Evolutionary conservation across 176 grass and related monocot genomes (phyloP), one percentile per base, ranked within the genome.

Genomic region (Leersia perrieri): DNA sequence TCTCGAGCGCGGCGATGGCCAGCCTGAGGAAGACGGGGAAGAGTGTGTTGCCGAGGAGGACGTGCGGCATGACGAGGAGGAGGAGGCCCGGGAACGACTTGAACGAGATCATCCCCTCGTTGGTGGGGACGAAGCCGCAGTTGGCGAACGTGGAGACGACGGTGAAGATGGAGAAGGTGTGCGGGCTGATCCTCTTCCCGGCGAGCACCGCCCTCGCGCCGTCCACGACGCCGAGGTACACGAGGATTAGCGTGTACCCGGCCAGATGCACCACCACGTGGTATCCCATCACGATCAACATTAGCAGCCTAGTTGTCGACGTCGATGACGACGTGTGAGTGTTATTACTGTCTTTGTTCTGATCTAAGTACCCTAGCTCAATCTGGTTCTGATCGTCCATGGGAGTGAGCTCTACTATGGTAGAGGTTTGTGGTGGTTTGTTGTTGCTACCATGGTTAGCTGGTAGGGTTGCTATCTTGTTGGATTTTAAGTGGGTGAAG

Each of bases 101-200:
- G 82, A 98, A 98, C 32, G 85, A 80, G 5, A 70, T 27, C 92
- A 98, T 98, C 70, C 85, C 91, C 44, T 98, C 86, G 72, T 94
- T 94, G 3, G 80, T 98, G 11, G 90, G 80, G 57, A 94, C 16
- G 63, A 98, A 98, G 12, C 95, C 90, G 32, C 90, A 83, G 76
- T 98, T 98, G 0, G 88, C n/a, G 51, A 94, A 98, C 7, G 95
- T 81, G 3, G 90, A 98, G 22, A 87, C 83, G 11, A 87, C 82
- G 39, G 74, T 90, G 88, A 94, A 94, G 66, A 89, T 31, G 74
- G 92, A 79, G 70, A 98, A 98, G 63, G 81, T 88, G 61, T 75
- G 60, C 22, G 13, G 9, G 31, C 66, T 82, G 41, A 94, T 89
- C 39, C 67, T 82, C 82, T 98, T 98, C 11, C 64, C 33, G 32